Base-by-base conservation (phyloP, 1,139 yeast genomes). In the Suhomyces maxii region DNA sequence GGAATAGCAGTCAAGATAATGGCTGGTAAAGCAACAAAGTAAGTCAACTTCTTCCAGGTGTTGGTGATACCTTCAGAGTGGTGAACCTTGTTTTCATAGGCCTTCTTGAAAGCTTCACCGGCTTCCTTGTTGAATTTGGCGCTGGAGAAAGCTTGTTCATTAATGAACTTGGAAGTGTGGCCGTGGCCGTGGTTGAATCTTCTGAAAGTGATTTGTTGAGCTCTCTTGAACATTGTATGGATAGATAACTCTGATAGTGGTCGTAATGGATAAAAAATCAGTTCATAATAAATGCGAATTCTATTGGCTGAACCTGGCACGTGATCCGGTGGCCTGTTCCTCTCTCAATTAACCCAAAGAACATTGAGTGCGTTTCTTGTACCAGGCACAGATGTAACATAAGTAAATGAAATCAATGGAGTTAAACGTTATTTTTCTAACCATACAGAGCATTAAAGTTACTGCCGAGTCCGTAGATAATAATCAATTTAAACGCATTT, bases 1-100 rank as follows among this genome's bases (percentile, higher is more conserved):
- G 90, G 90, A 64, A 86, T 77, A 42, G 95, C 87, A 54, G 95
- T 79, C 62, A 82, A 77, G 46, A 80, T 68, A 56, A 90, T 82
- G 49, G 88, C 89, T 60, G 98, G 99, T 48, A 86, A 69, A 46
- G 96, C 96, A 52, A 89, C 82, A 51, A 81, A 77, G 66, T 81
- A 75, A 44, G 96, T 82, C 70, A 91, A 80, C 71, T 86, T 90
- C 71, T 81, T 84, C 99, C 99, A 93, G 60, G 85, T 75, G 46
- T 73, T 71, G 56, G 95, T 79, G 55, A 96, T 84, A 54, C 80
- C 78, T 55, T 70, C 77, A 48, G 96, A 90, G 73, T 93, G 98
- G 64, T 84, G 84, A 59, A 76, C 77, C 63, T 89, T 81, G 59
- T 85, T 89, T 59, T 81, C 69, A 58, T 65, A 62, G 33, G 62